Conservation (phyloP, 2,329 filamentous ascomycete species). For the Hymenoscyphus occultus region DNA sequence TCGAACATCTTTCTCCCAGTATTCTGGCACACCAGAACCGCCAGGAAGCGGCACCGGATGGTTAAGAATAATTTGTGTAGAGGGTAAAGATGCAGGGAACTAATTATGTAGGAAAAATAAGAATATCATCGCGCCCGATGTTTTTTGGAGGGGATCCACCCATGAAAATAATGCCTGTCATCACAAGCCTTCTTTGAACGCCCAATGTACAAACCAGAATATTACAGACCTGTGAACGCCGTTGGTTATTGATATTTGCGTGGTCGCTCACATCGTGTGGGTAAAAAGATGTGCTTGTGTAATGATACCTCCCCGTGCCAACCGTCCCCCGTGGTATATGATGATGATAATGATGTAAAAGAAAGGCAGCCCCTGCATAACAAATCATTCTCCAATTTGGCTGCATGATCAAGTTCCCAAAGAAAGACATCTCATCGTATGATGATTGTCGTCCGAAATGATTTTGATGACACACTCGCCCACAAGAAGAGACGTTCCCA, state of each 20-base stretch:
- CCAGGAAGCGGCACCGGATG: neutral
- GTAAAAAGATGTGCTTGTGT: neutral
- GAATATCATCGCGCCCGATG: neutral
- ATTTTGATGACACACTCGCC: neutral
- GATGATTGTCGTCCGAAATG: neutral
- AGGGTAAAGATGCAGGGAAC: neutral
- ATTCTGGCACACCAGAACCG: neutral
- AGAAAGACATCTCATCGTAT: neutral
- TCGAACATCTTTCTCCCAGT: neutral
- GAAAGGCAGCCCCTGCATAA: neutral
- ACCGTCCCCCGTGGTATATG: neutral
- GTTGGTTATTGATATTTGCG: neutral
- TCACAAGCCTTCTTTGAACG: neutral
- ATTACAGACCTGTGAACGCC: neutral
- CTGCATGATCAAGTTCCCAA: neutral
- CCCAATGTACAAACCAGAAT: constrained; percentile 2
- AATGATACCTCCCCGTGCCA: neutral
- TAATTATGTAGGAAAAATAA: neutral
- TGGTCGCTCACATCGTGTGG: neutral
- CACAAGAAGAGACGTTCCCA: neutral
- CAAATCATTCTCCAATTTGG: neutral
- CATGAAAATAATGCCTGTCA: neutral
- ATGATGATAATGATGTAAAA: neutral
- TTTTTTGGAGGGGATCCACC: neutral
- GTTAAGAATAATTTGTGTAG: neutral